Evolutionary conservation across 2,329 filamentous ascomycete genomes (phyloP).

Genomic region (Cercospora sp.): DNA sequence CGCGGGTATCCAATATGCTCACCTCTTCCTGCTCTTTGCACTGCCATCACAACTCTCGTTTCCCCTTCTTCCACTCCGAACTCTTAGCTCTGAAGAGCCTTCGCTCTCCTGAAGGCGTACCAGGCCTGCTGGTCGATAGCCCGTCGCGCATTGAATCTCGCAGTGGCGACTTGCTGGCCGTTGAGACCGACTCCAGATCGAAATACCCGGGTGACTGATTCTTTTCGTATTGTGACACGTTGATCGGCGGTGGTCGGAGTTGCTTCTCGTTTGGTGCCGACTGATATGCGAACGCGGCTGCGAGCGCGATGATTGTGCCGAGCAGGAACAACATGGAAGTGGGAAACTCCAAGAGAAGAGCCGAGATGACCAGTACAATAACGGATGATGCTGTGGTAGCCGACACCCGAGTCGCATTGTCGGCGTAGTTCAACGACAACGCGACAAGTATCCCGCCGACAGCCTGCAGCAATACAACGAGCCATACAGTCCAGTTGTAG

Average conservation of each 20-base stretch:
- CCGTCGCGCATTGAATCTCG: conserved; percentile 48
- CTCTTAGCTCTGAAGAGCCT: conserved; percentile 42
- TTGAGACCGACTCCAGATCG: conserved; percentile 49
- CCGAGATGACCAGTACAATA: conserved; percentile 79
- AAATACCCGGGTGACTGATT: conserved; percentile 44
- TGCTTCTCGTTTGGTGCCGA: conserved; percentile 56
- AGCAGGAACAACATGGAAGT: conserved; percentile 72
- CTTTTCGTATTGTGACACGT: conserved; percentile 76
- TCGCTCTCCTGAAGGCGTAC: conserved; percentile 38
- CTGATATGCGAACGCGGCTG: conserved; percentile 83
- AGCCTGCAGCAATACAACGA: conserved; percentile 78
- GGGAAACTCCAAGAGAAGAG: conserved; percentile 80
- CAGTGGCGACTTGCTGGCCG: conserved; percentile 49
- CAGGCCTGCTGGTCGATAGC: conserved; percentile 53
- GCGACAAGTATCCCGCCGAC: conserved; percentile 81
- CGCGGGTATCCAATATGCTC: conserved; percentile 18
- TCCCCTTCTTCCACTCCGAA: conserved; percentile 35
- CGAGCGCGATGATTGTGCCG: conserved; percentile 76
- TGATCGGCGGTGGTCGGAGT: conserved; percentile 64
- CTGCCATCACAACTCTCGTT: conserved; percentile 43
- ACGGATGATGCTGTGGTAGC: conserved; percentile 91
- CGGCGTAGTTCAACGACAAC: conserved; percentile 76
- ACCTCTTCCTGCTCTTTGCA: background rate
- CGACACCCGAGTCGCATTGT: conserved; percentile 93
- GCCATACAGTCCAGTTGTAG: conserved; percentile 91